These are phyloP conservation scores for Clavispora carvajalis DNA, from an alignment of 805 yeast genomes.

Conservation along the genomic window DNA sequence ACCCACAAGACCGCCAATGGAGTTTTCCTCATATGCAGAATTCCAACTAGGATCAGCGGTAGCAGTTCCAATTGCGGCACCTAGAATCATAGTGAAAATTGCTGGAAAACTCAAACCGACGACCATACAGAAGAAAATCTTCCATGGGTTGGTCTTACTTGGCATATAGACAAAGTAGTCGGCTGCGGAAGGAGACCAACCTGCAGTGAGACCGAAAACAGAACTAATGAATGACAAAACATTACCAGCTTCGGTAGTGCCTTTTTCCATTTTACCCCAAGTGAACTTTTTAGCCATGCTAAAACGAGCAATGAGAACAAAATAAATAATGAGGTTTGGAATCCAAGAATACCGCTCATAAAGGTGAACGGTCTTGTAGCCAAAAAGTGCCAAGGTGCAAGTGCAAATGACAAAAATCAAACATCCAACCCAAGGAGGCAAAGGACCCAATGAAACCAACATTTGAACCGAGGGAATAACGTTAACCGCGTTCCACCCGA, in stretches of 20 bases:
- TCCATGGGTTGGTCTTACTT: conserved; percentile 21
- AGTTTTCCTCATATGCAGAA: conserved; percentile 21
- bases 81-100: conserved; percentile 25
- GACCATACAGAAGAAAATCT: conserved; percentile 23
- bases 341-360: conserved; percentile 31
- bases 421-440: conserved; percentile 34
- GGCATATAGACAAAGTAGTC: conserved; percentile 32
- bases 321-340: conserved; percentile 25
- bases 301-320: conserved; percentile 26
- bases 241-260: conserved; percentile 22
- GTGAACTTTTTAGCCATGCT: conserved; percentile 20
- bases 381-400: conserved; percentile 25
- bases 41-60: conserved; percentile 24
- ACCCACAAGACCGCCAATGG: conserved; percentile 31
- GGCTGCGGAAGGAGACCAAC: conserved; percentile 31
- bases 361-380: conserved; percentile 26
- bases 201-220: conserved; percentile 29
- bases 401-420: conserved; percentile 27
- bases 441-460: conserved; percentile 21
- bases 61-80: conserved; percentile 30
- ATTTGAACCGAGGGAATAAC: conserved; percentile 27
- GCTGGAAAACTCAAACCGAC: conserved; percentile 24
- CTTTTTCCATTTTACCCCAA: conserved; percentile 24
- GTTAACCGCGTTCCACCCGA: conserved; percentile 33
- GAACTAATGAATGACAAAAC: conserved; percentile 24